Percentiles rank a stretch among this genome's conserved stretches.
Evolutionary conservation across 176 grass and related monocot species (phyloP).

Genomic region (Phragmites australis): DNA sequence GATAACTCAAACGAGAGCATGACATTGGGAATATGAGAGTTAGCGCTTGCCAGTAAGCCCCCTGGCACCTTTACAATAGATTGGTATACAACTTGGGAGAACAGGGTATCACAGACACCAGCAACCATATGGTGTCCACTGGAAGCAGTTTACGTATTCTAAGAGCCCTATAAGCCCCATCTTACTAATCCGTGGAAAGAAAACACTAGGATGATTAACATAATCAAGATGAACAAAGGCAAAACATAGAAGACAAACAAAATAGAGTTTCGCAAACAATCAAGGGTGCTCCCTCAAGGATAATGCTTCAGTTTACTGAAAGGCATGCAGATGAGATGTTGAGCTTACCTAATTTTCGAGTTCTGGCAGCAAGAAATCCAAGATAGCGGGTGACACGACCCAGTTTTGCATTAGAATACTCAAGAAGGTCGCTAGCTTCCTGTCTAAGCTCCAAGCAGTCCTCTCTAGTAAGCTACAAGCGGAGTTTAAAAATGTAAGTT

Average conservation of each 20-base stretch:
- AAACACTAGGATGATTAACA: constrained; percentile 4
- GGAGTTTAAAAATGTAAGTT: constrained; percentile 33
- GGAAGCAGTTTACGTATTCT: not conserved
- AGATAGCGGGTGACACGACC: constrained; percentile 93
- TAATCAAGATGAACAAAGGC: not conserved
- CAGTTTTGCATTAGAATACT: constrained; percentile 96
- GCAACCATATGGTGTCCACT: constrained; percentile 12
- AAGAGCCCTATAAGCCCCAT: constrained; percentile 11
- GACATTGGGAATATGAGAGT: not conserved
- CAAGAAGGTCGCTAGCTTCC: constrained; percentile 89
- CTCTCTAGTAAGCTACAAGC: constrained; percentile 74
- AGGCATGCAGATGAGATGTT: constrained; percentile 15
- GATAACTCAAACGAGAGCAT: not conserved
- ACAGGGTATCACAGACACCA: not conserved
- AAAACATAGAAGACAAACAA: constrained; percentile 11
- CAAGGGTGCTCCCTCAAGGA: constrained; percentile 12
- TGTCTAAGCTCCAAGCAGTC: constrained; percentile 91
- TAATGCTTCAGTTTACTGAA: constrained; percentile 24
- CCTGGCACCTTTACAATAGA: not conserved
- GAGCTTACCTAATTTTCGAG: constrained; percentile 84
- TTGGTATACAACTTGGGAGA: not conserved
- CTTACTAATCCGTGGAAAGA: not conserved
- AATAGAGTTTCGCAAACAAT: not conserved
- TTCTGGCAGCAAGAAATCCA: constrained; percentile 93
- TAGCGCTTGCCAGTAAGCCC: not conserved